Evolutionary conservation across 2,329 filamentous ascomycete genomes (phyloP).

Genomic region (Colletotrichum cuscutae): DNA sequence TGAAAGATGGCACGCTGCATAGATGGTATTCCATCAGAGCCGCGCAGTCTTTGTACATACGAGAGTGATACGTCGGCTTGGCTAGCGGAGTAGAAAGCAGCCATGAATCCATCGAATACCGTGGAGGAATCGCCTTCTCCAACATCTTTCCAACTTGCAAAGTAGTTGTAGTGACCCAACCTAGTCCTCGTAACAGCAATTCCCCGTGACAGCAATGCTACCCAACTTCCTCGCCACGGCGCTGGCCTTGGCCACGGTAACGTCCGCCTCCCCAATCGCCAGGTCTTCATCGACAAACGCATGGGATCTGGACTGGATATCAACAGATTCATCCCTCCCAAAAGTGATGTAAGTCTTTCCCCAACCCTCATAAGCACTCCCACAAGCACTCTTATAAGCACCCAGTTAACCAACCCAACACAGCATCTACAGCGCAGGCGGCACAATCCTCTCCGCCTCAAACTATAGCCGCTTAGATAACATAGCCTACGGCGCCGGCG

Average conservation of each 20-base stretch:
- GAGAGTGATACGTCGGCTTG: no score
- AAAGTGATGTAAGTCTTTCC: constrained; percentile 40
- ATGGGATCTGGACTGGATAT: constrained; percentile 39
- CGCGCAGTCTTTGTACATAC: no score
- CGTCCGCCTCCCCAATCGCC: background rate
- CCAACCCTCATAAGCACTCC: background rate
- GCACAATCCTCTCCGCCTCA: constrained; percentile 47
- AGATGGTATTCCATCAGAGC: no score
- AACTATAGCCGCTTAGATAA: constrained; percentile 47
- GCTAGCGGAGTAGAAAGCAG: background rate
- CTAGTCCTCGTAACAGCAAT: background rate
- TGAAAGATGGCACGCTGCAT: no score
- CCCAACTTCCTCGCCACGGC: background rate
- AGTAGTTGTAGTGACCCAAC: background rate
- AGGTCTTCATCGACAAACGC: background rate
- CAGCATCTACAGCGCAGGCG: constrained; percentile 40
- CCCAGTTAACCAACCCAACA: constrained; percentile 1
- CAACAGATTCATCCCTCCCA: constrained; percentile 39
- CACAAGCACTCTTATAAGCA: background rate
- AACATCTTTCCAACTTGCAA: no score
- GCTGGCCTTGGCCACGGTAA: background rate
- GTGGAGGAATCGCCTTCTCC: no score
- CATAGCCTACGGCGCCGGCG: constrained; percentile 43
- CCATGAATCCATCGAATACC: no score
- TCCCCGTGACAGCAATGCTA: background rate